phyloP scores from a whole-genome alignment of 257 asterid species.

The Scutellaria barbata region DNA sequence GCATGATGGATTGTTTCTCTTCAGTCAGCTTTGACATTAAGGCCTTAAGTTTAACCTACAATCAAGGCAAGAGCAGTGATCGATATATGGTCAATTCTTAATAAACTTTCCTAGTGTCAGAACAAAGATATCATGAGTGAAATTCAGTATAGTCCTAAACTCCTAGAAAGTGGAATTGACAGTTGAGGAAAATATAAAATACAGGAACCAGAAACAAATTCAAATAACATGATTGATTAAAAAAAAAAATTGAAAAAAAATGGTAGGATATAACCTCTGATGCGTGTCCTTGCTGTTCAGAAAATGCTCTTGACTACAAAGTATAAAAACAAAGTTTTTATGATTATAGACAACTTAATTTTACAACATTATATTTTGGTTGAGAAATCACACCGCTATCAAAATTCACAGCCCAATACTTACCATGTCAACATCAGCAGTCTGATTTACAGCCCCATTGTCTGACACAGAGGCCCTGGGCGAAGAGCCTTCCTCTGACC shows the following conservation, averaged over 20 bases:
- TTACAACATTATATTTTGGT: slow-evolving; percentile 20
- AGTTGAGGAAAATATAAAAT: not conserved
- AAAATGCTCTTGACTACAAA: slow-evolving; percentile 51
- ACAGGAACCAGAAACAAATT: slow-evolving; percentile 4
- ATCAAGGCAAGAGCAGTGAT: slow-evolving; percentile 29
- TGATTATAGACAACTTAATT: slow-evolving; percentile 9
- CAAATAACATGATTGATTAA: not conserved
- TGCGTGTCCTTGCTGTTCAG: slow-evolving; percentile 43
- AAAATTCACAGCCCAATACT: not conserved
- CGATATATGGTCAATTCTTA: not conserved
- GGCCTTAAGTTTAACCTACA: slow-evolving; percentile 64
- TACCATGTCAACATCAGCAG: slow-evolving; percentile 45
- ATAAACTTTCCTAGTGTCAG: slow-evolving; percentile 2
- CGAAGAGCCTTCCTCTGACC: slow-evolving; percentile 73
- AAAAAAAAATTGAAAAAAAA: slow-evolving; percentile 1
- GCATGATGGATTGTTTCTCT: slow-evolving; percentile 69
- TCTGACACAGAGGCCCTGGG: slow-evolving; percentile 63
- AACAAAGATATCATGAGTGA: slow-evolving; percentile 5
- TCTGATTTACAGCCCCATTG: slow-evolving; percentile 53
- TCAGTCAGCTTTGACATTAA: slow-evolving; percentile 78
- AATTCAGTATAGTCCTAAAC: slow-evolving; percentile 26
- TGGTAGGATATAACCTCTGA: slow-evolving; percentile 45
- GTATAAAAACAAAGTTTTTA: slow-evolving; percentile 17
- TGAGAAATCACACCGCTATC: slow-evolving; percentile 12
- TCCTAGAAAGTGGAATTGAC: slow-evolving; percentile 12